Evolutionary conservation across 108 stramenopile species (phyloP).

Genomic region (Schizochytrium sp.): DNA sequence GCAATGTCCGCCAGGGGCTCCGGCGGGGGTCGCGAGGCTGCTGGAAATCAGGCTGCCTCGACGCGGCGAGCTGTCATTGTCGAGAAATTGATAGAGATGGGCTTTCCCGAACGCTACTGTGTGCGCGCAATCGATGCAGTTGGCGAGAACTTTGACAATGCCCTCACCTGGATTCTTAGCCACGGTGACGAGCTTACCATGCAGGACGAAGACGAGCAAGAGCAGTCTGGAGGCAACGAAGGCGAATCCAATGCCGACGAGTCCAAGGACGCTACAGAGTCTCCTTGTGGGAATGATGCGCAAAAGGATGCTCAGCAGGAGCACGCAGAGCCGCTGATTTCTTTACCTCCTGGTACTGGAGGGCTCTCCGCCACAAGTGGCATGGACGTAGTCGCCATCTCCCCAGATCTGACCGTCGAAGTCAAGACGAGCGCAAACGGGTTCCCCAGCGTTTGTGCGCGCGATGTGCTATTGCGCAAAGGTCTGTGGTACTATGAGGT

Average conservation of each 20-base stretch:
- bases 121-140: constrained; percentile 75
- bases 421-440: constrained; percentile 62
- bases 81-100: constrained; percentile 86
- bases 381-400: not conserved
- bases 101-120: constrained; percentile 87
- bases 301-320: constrained; percentile 18
- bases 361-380: constrained; percentile 22
- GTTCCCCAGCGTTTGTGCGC: constrained; percentile 74
- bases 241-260: too few relatives aligned
- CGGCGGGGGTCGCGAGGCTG: not conserved
- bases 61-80: constrained; percentile 48
- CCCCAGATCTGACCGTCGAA: not conserved
- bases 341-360: not conserved
- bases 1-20: too few relatives aligned
- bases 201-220: constrained; percentile 34
- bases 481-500: constrained; percentile 94
- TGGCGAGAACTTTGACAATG: constrained; percentile 82
- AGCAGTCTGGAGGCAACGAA: constrained; percentile 39
- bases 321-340: not conserved
- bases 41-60: not conserved
- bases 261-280: too few relatives aligned
- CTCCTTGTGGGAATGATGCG: constrained; percentile 28
- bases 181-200: constrained; percentile 68
- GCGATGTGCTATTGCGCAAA: constrained; percentile 61
- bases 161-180: constrained; percentile 86